Evolutionary conservation across 1,284 basidiomycete genomes (phyloP).

Genomic region (Ganoderma leucocontextum): DNA sequence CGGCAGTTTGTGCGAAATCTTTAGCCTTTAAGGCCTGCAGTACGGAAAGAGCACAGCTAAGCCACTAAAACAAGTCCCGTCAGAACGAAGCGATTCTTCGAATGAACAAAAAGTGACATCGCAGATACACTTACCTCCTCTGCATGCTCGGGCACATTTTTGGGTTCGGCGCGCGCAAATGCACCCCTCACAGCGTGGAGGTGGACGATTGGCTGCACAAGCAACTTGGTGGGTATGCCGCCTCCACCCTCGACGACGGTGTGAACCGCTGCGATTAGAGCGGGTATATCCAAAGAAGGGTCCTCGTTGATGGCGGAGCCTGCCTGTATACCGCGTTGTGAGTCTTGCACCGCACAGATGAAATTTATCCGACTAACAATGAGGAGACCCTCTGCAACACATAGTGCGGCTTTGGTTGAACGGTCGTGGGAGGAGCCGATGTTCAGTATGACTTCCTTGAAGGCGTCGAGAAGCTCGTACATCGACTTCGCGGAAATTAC

Average conservation of each 20-base stretch:
- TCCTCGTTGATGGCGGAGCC: constrained; percentile 64
- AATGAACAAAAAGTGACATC: too few relatives aligned
- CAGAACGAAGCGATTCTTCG: background rate
- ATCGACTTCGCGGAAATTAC: constrained; percentile 82
- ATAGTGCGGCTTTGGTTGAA: constrained; percentile 85
- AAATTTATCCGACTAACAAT: constrained; percentile 60
- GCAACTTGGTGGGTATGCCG: constrained; percentile 55
- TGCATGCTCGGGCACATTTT: constrained; percentile 51
- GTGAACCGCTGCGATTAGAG: constrained; percentile 73
- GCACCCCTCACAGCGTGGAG: constrained; percentile 50
- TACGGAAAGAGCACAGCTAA: constrained; percentile 67
- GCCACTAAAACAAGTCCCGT: constrained; percentile 51
- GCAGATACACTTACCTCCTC: constrained; percentile 59
- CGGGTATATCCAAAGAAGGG: constrained; percentile 58
- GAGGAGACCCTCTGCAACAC: constrained; percentile 88
- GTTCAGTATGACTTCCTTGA: constrained; percentile 88
- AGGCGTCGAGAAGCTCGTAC: constrained; percentile 80
- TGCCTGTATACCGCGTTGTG: constrained; percentile 49
- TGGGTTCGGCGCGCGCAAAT: constrained; percentile 26
- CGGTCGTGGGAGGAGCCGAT: constrained; percentile 89
- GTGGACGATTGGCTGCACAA: constrained; percentile 66
- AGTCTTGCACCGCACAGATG: background rate
- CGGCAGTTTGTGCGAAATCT: constrained; percentile 63
- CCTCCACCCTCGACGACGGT: constrained; percentile 68
- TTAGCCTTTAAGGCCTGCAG: constrained; percentile 62